Evolutionary conservation across 257 asterid genomes (phyloP), one percentile per base, ranked within the genome.

Genomic region (Solanum appendiculatum): DNA sequence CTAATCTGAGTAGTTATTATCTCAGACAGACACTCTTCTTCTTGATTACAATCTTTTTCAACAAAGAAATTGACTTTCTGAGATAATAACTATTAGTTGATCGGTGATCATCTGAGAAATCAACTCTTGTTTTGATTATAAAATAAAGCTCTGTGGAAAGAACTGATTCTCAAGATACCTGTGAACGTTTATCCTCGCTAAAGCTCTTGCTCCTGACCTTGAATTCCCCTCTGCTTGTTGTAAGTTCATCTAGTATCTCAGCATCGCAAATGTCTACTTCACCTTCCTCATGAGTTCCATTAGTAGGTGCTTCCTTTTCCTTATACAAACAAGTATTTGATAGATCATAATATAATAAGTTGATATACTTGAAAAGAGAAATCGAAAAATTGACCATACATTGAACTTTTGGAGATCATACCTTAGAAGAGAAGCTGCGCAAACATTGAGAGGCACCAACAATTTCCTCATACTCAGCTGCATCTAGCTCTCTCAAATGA

Each of bases 381-480:
- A 72, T 20, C 5, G 39, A 36, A 21, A 21, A 36, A 20, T 34
- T 72, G 42, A 39, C 2, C 5, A 21, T 31, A 48, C 21, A n/a
- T 75, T 6, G 3, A 31, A 72, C 69, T 33, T 39, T 10, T 81
- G 68, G 80, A 40, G 60, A 51, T 51, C 23, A 12, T 88, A 93
- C 94, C 87, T 81, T 89, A 73, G 60, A 37, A 51, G 93, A 90
- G 75, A 86, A 68, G 40, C 93, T 92, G 27, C 51, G 88, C 18
- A 92, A 86, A 33, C 84, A 83, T 51, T 87, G 91, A 27, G 92
- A 91, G 40, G 89, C 70, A 42, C 94, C 93, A 8, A 73, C 56
- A 18, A 90, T 82, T 84, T 93, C 95, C 48, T 93, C 96, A 60
- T 93, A 93, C 66, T 92, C 95, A 42, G 92, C 93, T n/a, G 94